These are phyloP conservation scores for Crithidia acanthocephali DNA, from an alignment of 208 protist species.

Conservation along the genomic window DNA sequence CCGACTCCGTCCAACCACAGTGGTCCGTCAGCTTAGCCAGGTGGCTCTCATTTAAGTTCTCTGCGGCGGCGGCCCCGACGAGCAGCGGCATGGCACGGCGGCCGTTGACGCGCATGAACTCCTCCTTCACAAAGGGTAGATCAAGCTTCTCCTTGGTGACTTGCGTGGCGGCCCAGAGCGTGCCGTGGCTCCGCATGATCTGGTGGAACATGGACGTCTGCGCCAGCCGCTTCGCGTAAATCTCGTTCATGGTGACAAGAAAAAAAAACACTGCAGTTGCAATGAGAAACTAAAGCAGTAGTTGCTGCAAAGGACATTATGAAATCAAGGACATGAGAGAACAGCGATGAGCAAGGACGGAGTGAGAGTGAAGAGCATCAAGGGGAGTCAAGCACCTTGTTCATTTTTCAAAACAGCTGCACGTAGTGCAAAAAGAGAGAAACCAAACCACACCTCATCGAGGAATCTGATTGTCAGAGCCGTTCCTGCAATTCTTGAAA, in stretches of 20 bases:
- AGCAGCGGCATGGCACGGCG: conserved; percentile 85
- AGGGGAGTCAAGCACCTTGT: neutral
- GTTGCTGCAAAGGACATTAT: too few species aligned
- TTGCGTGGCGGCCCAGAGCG: conserved; percentile 87
- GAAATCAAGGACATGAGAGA: too few species aligned
- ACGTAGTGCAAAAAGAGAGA: conserved; percentile 1
- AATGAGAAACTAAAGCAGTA: too few species aligned
- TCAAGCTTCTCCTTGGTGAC: conserved; percentile 86
- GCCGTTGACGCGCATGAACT: conserved; percentile 91
- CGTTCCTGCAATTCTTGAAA: too few species aligned
- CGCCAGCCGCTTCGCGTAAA: conserved; percentile 77
- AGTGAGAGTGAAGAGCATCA: too few species aligned
- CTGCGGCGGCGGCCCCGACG: conserved; percentile 62
- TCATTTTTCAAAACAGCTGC: too few species aligned
- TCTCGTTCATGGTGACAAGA: conserved; percentile 80
- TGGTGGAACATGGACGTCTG: conserved; percentile 91
- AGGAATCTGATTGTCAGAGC: too few species aligned
- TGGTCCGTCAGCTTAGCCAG: conserved; percentile 82
- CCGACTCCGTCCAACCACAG: conserved; percentile 81
- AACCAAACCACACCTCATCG: neutral
- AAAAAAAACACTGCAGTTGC: too few species aligned
- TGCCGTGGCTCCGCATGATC: conserved; percentile 85
- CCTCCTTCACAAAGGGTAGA: conserved; percentile 79
- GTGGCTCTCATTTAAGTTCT: conserved; percentile 67
- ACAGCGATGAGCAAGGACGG: too few species aligned